These are phyloP conservation scores for Nemania abortiva DNA, from an alignment of 2,329 filamentous ascomycete species.

Conservation along the genomic window DNA sequence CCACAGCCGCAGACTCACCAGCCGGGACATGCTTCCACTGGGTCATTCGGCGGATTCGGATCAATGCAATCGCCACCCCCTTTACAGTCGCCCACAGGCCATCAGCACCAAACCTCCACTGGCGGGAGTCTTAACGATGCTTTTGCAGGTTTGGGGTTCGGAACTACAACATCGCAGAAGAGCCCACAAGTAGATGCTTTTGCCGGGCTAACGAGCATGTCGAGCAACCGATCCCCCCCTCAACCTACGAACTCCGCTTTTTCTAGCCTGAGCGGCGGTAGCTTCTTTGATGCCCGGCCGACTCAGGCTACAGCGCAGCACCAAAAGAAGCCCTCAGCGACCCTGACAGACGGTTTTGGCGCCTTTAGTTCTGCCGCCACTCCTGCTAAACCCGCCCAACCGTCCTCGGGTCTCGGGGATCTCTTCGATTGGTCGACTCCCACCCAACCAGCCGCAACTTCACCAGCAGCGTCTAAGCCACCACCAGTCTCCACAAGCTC, in stretches of 20 bases:
- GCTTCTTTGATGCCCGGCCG: constrained; percentile 85
- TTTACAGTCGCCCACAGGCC: constrained; percentile 65
- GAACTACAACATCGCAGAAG: constrained; percentile 58
- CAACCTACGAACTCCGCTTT: constrained; percentile 58
- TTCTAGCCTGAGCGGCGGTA: constrained; percentile 71
- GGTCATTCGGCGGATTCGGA: constrained; percentile 79
- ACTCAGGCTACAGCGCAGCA: constrained; percentile 67
- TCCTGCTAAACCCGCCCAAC: constrained; percentile 57
- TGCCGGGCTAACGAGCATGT: constrained; percentile 52
- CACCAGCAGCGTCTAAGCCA: constrained; percentile 59
- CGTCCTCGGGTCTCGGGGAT: constrained; percentile 75
- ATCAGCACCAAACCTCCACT: constrained; percentile 63
- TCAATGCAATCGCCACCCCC: constrained; percentile 70
- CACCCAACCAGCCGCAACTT: constrained; percentile 59
- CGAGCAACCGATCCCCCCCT: constrained; percentile 55
- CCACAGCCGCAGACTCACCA: constrained; percentile 64
- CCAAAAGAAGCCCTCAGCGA: constrained; percentile 58
- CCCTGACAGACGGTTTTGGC: constrained; percentile 72
- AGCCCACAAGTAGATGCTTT: constrained; percentile 55
- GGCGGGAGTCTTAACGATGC: constrained; percentile 80
- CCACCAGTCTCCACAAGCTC: constrained; percentile 66
- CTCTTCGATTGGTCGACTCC: constrained; percentile 80
- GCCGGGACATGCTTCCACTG: constrained; percentile 67
- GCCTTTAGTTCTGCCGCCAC: constrained; percentile 64
- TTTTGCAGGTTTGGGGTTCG: constrained; percentile 78